Evolutionary conservation across 495 filamentous ascomycete species (phyloP), one percentile per base, ranked within the genome.

Genomic region (Pseudomonodictys pantanalensis): DNA sequence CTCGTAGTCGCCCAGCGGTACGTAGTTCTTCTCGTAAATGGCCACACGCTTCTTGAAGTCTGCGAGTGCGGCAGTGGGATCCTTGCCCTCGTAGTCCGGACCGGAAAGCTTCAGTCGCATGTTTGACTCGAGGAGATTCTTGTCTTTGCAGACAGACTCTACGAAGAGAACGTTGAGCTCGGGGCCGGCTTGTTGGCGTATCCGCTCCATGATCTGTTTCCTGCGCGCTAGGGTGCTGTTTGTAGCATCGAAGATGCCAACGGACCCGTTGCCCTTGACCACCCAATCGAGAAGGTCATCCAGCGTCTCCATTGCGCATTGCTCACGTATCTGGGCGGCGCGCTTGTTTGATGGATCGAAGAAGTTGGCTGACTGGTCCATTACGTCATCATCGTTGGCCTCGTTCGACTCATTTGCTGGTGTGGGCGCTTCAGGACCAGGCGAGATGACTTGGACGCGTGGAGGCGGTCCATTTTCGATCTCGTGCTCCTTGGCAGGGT

Each of bases 31-130:
- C 71, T 96, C 86, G 66, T 98, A 98, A 4, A 95, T 86, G 47
- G 83, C 84, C n/a, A 98, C 90, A 47, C 93, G 85, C 75, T 90
- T 85, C 73, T 89, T 95, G 77, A 98, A 98, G 72, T 98, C 93
- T 23, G 78, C 86, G 28, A 97, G 77, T 0, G 93, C 89, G 58
- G 82, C 81, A 32, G 81, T 72, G 1, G 93, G 92, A 71, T 98
- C 93, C 68, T 95, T 91, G 61, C 87, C 89, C 66, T 87, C 90
- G 77, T 98, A 98, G 71, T 98, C 93, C 1, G 93, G 93, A 2
- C 93, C 93, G 44, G 87, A 91, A n/a, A 98, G 84, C 75, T 98
- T 98, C 55, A 98, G 73, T 18, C 91, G 89, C 92, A 97, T 98
- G 66, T 98, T 98, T 12, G 91, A 88, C 71, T 97, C 93, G 33